Base-by-base conservation (phyloP, 441 rosid genomes). In the Bocquillonia castaneifolia region DNA sequence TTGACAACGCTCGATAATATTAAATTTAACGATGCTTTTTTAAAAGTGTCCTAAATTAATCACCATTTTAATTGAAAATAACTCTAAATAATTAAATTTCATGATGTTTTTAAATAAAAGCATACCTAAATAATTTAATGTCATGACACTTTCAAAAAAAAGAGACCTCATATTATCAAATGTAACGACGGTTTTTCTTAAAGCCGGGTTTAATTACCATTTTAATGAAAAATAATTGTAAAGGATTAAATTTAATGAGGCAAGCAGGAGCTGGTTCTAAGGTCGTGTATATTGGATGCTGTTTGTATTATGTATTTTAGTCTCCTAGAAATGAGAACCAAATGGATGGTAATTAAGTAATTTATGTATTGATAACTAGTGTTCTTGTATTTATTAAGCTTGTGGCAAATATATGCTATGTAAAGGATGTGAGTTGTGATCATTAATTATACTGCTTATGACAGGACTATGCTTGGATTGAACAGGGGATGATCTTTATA, bases 291-390 rank as follows among this genome's bases (percentile, higher is more conserved):
- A 71, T 83, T 95, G 42, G 96, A 89, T 71, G 93, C 99, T 25
- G 98, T 96, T 20, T 95, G 99, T 77, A 92, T 95, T 73, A 89
- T 92, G 98, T 95, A 92, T 84, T 90, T 92, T 20, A 98, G 97
- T 51, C 86, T 86, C 59, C 88, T 51, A 97, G 88, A 59, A 83
- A 82, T 51, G 95, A 82, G 77, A 79, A 82, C 76, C 88, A 88
- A 70, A 84, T 97, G 93, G 99, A 89, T 63, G 75, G 10, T 13
- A 63, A 10, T 26, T n/a, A n/a, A n/a, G n/a, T 79, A 73, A 59
- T 57, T 52, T 10, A 57, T 10, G 10, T 36, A 36, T 36, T 4
- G 40, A 31, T 53, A 62, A 55, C 22, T 57, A 20, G 59, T 15
- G 64, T 36, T 34, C 5, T 39, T 73, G 34, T 58, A 50, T 55